Percentiles rank a stretch among this genome's conserved stretches.
Conservation (phyloP, 176 grass and related monocot genomes). For the Oryza punctata region DNA sequence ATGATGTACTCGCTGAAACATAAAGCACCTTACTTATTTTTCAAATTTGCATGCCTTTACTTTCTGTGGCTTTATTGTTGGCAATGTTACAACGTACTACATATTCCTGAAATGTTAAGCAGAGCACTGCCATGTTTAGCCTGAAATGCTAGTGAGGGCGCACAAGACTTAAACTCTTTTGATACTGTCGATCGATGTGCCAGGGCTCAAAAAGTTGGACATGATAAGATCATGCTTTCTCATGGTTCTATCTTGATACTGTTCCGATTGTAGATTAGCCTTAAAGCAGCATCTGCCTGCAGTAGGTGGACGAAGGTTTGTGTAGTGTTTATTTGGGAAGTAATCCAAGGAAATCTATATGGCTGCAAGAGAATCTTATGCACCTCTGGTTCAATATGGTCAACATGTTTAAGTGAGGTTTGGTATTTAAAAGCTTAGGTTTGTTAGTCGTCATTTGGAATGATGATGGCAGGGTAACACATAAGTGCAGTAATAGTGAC, state of each 20-base stretch:
- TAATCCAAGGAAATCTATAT: not conserved
- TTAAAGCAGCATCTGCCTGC: not conserved
- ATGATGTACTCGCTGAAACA: conserved; percentile 4
- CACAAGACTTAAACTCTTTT: not conserved
- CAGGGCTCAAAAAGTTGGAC: not conserved
- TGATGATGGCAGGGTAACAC: conserved; percentile 21
- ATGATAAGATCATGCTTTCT: conserved; percentile 1
- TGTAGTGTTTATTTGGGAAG: conserved; percentile 18
- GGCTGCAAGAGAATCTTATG: not conserved
- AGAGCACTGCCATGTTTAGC: not conserved
- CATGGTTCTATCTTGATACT: conserved; percentile 3
- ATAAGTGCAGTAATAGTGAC: conserved; percentile 23
- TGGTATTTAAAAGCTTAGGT: conserved; percentile 32
- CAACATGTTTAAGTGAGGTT: conserved; percentile 1
- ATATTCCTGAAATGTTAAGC: not conserved
- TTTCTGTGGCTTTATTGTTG: not conserved
- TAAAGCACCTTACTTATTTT: not conserved
- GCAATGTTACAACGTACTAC: not conserved
- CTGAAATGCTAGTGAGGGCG: not conserved
- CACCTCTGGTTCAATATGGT: not conserved
- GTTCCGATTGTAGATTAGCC: not conserved
- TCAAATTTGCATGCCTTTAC: not conserved
- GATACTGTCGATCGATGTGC: not conserved
- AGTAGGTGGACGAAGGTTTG: conserved; percentile 19
- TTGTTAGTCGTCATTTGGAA: conserved; percentile 29